A percentile compares a stretch with the other conserved stretches of the same genome.
phyloP scores from a whole-genome alignment of 1,284 basidiomycete species.

The Ceratobasidium sp. region DNA sequence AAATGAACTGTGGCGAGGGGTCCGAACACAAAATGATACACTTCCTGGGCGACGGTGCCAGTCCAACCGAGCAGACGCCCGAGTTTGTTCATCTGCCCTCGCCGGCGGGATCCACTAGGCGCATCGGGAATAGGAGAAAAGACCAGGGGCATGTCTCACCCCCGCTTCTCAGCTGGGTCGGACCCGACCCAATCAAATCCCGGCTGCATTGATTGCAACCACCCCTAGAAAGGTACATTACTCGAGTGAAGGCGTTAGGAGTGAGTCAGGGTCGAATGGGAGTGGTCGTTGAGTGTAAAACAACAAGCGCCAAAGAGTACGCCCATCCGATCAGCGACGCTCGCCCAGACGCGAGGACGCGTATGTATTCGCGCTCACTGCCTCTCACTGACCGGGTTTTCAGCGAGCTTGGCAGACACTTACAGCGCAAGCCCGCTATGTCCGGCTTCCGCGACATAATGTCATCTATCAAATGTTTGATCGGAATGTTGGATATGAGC shows the following conservation, averaged over 20 bases:
- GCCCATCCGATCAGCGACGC: background rate
- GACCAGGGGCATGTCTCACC: constrained; percentile 30
- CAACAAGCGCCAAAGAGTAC: constrained; percentile 24
- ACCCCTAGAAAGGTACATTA: constrained; percentile 41
- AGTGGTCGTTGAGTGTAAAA: constrained; percentile 12
- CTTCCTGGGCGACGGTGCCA: background rate
- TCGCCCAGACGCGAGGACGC: background rate
- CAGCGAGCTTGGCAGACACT: background rate
- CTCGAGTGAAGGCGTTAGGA: constrained; percentile 5
- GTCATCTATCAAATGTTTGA: constrained; percentile 18
- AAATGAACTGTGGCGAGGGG: constrained; percentile 29
- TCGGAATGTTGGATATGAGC: background rate
- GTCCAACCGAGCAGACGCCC: constrained; percentile 30
- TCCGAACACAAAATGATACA: constrained; percentile 4
- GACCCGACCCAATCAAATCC: constrained; percentile 22
- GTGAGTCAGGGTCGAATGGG: background rate
- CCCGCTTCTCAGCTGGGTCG: constrained; percentile 15
- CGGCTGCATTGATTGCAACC: constrained; percentile 18
- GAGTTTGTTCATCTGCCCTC: background rate
- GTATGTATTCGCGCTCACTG: background rate
- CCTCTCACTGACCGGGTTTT: background rate
- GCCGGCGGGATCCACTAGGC: constrained; percentile 6
- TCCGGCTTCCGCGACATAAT: constrained; percentile 23
- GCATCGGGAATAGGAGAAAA: constrained; percentile 42
- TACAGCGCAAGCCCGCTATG: constrained; percentile 16